phyloP scores from a whole-genome alignment of 139 green algal species.

The Micractinium conductrix region DNA sequence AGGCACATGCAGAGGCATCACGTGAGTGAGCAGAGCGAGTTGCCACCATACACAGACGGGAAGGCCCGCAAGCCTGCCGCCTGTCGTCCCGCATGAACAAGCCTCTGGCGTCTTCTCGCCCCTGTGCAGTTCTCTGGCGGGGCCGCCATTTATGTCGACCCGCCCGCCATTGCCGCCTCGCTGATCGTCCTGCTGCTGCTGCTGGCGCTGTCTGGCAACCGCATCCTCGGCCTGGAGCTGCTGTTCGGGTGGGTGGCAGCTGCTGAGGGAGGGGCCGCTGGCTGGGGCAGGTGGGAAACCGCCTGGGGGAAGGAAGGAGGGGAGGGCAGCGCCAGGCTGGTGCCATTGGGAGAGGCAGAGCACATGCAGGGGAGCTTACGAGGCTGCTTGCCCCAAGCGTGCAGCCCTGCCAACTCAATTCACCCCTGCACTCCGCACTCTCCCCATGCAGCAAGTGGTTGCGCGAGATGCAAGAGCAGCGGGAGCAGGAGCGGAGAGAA shows the following conservation, averaged over 20 bases:
- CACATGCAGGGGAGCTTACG: not conserved
- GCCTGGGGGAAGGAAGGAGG: not conserved
- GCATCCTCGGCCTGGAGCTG: conserved; percentile 17
- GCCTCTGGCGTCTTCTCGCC: too few species aligned
- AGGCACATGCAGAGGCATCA: too few species aligned
- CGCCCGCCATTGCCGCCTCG: not conserved
- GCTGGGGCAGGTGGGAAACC: not conserved
- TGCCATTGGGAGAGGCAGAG: not conserved
- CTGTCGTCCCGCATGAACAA: too few species aligned
- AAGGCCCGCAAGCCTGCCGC: too few species aligned
- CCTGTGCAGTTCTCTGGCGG: conserved; percentile 10
- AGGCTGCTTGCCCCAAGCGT: not conserved
- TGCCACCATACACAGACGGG: too few species aligned
- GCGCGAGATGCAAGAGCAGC: conserved; percentile 1
- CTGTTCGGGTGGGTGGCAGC: not conserved
- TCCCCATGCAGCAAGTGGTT: conserved; percentile 14
- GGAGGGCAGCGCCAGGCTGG: not conserved
- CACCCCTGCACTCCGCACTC: not conserved
- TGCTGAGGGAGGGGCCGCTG: not conserved
- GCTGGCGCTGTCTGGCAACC: conserved; percentile 25
- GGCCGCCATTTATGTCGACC: conserved; percentile 12
- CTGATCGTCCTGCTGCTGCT: conserved; percentile 11
- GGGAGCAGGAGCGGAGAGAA: conserved; percentile 9
- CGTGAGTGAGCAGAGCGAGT: too few species aligned
- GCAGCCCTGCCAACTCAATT: not conserved